Evolutionary conservation across 768 basidiomycete genomes (phyloP), one percentile per base, ranked within the genome.

Genomic region (Auriscalpium orientale): DNA sequence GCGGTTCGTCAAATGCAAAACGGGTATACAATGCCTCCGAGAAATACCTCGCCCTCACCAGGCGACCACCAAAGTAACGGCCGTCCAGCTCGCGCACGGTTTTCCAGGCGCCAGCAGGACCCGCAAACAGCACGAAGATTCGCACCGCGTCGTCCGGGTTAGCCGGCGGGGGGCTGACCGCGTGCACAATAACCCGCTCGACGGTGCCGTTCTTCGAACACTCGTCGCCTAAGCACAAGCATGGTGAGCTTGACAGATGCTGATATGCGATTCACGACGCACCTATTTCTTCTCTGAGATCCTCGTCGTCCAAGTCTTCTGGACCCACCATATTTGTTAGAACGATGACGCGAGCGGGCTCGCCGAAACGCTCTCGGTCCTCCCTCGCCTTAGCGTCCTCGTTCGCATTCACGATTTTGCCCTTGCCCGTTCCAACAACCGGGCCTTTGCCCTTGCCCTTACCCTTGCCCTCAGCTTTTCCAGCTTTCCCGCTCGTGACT

Each of bases 41-140:
- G 65, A 85, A 95, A 67, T 94, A 95, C 63, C 87, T 76, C 44
- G 92, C 92, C 46, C 87, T 76, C 34, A 95, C 89, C 15, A 79
- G 79, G 60, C 87, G 78, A 10, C 95, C 95, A 12, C 89, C 94
- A 66, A 98, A 98, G 67, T 81, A 95, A 33, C 95, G 78, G 20
- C 93, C 95, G 64, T 98, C 92, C 52, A 98, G 77, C 68, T 95
- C 93, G 49, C 92, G 82, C 2, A 95, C 91, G 0, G 92, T 94
- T 70, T 92, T 91, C 95, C 94, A 98, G 7, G 95, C 95, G 11
- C 92, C 95, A 0, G 81, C 94, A 5, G 91, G 90, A 1, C 95
- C 95, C 0, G 85, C 84, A 65, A 95, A 98, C 52, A 89, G 73
- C 15, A 98, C 87, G 66, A 97, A 98, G 53, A 98, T 86, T 51